A percentile compares a stretch with the other conserved stretches of the same genome.
Evolutionary conservation across 2,329 filamentous ascomycete genomes (phyloP).

Genomic region (Penicillium sp.): DNA sequence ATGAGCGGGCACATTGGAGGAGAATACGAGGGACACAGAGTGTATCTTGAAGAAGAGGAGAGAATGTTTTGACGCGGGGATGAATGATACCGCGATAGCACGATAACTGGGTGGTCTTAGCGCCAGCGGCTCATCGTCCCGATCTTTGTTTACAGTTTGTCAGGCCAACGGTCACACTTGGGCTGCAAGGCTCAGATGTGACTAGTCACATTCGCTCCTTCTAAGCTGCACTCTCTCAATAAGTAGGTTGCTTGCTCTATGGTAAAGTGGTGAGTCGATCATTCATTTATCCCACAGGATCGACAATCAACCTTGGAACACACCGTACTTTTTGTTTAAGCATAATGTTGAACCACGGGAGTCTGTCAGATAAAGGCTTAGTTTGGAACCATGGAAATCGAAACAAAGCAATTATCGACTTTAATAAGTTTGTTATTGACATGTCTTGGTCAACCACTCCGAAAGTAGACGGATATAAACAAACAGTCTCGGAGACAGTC

Average conservation of each 20-base stretch:
- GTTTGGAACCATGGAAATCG: neutral
- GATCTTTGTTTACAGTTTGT: conserved; percentile 19
- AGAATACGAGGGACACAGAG: conserved; percentile 3
- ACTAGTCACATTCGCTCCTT: conserved; percentile 11
- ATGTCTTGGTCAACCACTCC: conserved; percentile 3
- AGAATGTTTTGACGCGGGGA: conserved; percentile 21
- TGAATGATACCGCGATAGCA: conserved; percentile 22
- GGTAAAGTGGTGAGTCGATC: neutral
- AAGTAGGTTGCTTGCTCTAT: too few species aligned
- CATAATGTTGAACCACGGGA: neutral
- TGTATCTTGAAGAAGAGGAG: neutral
- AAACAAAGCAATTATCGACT: conserved; percentile 2
- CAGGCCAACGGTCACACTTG: conserved; percentile 16
- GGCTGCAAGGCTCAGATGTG: conserved; percentile 16
- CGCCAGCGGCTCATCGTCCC: conserved; percentile 11
- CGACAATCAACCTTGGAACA: neutral
- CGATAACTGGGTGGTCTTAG: conserved; percentile 20
- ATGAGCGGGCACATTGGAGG: conserved; percentile 1
- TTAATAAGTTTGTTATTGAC: too few species aligned
- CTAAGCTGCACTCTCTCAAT: neutral
- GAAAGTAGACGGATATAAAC: conserved; percentile 12
- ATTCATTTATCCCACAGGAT: neutral
- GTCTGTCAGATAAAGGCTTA: neutral
- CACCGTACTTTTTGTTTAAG: neutral
- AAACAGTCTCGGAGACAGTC: neutral